Evolutionary conservation across 306 rosid species (phyloP).

Genomic region (Rosa chinensis): DNA sequence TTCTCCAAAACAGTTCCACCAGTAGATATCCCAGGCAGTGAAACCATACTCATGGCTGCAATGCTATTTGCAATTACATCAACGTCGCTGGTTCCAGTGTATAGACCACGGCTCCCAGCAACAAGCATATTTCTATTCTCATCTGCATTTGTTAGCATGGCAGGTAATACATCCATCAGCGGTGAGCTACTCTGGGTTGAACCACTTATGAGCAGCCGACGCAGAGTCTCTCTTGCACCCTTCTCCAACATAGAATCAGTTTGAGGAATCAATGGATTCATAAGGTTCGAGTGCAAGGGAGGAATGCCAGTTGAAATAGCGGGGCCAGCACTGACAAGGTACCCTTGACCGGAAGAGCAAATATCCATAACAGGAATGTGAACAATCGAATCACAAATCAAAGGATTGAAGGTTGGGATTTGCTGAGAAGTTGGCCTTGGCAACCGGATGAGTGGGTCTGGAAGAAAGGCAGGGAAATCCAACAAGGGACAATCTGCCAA

Average conservation of each 20-base stretch:
- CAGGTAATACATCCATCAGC: conserved; percentile 60
- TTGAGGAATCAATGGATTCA: conserved; percentile 67
- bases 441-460: conserved; percentile 70
- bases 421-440: conserved; percentile 73
- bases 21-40: conserved; percentile 61
- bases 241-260: conserved; percentile 73
- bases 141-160: conserved; percentile 55
- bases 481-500: conserved; percentile 43
- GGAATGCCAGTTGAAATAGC: conserved; percentile 69
- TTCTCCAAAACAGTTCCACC: conserved; percentile 26
- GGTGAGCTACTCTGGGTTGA: conserved; percentile 70
- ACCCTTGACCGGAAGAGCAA: conserved; percentile 94
- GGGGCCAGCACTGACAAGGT: conserved; percentile 90
- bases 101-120: conserved; percentile 80
- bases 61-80: conserved; percentile 67
- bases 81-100: conserved; percentile 70
- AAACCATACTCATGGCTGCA: conserved; percentile 80
- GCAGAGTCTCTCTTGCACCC: conserved; percentile 90
- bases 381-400: conserved; percentile 92
- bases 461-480: conserved; percentile 77
- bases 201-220: conserved; percentile 75
- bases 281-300: conserved; percentile 66
- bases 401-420: conserved; percentile 85
- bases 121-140: conserved; percentile 57
- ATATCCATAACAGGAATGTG: conserved; percentile 86